phyloP scores from a whole-genome alignment of 2,329 filamentous ascomycete species.

The Hypomyces perniciosus region DNA sequence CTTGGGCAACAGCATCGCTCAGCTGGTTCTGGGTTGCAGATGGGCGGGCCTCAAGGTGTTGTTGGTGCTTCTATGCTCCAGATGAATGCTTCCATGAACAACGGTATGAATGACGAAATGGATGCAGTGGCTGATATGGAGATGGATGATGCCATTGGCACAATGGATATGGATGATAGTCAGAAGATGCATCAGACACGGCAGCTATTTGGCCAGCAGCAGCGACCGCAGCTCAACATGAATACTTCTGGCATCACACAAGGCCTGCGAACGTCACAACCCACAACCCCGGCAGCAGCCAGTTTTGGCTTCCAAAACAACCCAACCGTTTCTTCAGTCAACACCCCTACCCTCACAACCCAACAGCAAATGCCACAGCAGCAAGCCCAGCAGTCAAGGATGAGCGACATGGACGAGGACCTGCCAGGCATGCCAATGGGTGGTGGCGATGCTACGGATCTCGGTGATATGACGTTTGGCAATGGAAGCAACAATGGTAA shows the following conservation, averaged over 20 bases:
- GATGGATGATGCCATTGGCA: slow-evolving; percentile 75
- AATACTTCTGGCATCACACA: slow-evolving; percentile 71
- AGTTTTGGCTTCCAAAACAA: slow-evolving; percentile 82
- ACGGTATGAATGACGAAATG: slow-evolving; percentile 54
- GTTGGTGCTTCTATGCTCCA: slow-evolving; percentile 27
- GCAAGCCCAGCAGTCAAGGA: slow-evolving; percentile 45
- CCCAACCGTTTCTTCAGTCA: slow-evolving; percentile 93
- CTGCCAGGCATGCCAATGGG: slow-evolving; percentile 59
- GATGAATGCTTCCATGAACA: slow-evolving; percentile 38
- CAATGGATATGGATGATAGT: slow-evolving; percentile 57
- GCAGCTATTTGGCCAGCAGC: slow-evolving; percentile 60
- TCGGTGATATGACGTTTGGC: slow-evolving; percentile 52
- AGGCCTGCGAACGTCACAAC: slow-evolving; percentile 77
- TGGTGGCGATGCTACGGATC: slow-evolving; percentile 46
- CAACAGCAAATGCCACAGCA: slow-evolving; percentile 61
- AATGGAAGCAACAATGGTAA: slow-evolving; percentile 28
- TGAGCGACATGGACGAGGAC: slow-evolving; percentile 63
- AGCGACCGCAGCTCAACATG: slow-evolving; percentile 68
- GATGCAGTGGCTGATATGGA: slow-evolving; percentile 93
- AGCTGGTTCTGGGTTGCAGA: slow-evolving; percentile 31
- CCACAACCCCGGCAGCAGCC: slow-evolving; percentile 73
- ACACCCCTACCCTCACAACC: slow-evolving; percentile 84
- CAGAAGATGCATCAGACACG: slow-evolving; percentile 64
- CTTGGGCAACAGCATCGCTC: slow-evolving; percentile 29
- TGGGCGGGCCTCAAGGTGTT: slow-evolving; percentile 28